Evolutionary conservation across 306 rosid species (phyloP).

Genomic region (Pterocarpus macrocarpus): DNA sequence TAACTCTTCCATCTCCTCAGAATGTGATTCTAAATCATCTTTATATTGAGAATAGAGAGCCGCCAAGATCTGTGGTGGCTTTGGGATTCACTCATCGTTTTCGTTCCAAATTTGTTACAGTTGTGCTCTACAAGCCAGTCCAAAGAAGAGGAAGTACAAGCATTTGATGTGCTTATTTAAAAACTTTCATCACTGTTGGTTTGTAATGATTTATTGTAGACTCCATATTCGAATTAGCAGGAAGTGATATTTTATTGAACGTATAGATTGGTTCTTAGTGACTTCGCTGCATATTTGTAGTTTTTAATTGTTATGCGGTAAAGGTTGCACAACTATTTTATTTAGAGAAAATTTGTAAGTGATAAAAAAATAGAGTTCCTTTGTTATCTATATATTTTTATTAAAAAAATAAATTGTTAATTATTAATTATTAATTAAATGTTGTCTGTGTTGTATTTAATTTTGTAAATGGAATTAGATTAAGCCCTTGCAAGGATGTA

Average conservation of each 20-base stretch:
- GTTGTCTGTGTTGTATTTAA: background rate
- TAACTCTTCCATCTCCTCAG: conserved; percentile 73
- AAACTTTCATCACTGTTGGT: conserved; percentile 15
- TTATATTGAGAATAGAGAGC: conserved; percentile 83
- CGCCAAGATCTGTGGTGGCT: conserved; percentile 84
- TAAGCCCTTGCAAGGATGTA: no score
- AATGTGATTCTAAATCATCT: conserved; percentile 88
- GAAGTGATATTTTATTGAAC: conserved; percentile 37
- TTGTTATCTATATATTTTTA: no score
- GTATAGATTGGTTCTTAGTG: background rate
- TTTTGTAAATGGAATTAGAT: background rate
- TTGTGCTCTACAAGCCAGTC: conserved; percentile 95
- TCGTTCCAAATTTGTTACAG: conserved; percentile 86
- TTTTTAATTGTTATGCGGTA: background rate
- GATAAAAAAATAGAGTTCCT: background rate
- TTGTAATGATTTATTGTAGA: conserved; percentile 52
- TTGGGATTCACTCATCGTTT: conserved; percentile 95
- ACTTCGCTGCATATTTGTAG: background rate
- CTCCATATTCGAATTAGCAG: conserved; percentile 45
- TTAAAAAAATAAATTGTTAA: no score
- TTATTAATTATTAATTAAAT: no score
- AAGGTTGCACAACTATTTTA: background rate
- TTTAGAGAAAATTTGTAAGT: background rate
- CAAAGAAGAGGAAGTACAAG: conserved; percentile 69
- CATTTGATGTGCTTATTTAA: conserved; percentile 46